Conservation (phyloP, 1,284 basidiomycete genomes). For the Marasmius sp. region DNA sequence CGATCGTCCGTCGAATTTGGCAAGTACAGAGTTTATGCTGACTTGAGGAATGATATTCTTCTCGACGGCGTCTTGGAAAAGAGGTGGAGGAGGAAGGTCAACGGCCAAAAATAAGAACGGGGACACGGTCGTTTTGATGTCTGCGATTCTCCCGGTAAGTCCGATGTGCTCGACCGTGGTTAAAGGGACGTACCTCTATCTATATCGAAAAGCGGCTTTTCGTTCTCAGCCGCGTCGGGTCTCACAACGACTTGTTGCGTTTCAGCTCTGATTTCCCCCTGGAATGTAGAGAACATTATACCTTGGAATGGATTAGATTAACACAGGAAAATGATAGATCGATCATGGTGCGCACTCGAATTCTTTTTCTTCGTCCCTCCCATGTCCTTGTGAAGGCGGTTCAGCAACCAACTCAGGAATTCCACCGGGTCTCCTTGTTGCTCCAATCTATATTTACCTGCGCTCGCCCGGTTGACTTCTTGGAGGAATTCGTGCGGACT, state of each 20-base stretch:
- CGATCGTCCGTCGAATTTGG: conserved; percentile 92
- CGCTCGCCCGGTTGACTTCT: conserved; percentile 88
- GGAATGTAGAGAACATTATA: conserved; percentile 91
- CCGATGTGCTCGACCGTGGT: conserved; percentile 6
- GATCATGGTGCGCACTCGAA: conserved; percentile 64
- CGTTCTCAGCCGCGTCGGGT: conserved; percentile 67
- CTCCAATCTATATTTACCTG: conserved; percentile 89
- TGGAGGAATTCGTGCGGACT: conserved; percentile 98
- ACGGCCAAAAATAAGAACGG: conserved; percentile 96
- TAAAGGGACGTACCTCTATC: conserved; percentile 66
- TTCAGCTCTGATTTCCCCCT: conserved; percentile 91
- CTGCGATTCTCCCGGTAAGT: conserved; percentile 39
- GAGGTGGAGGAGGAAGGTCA: conserved; percentile 92
- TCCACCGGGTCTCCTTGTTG: conserved; percentile 96
- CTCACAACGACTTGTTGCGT: conserved; percentile 91
- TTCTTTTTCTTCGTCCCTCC: conserved; percentile 86
- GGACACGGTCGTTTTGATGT: conserved; percentile 82
- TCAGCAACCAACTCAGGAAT: conserved; percentile 95
- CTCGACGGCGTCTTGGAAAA: conserved; percentile 94
- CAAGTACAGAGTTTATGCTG: conserved; percentile 85
- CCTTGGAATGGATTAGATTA: conserved; percentile 42
- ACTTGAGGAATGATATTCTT: conserved; percentile 99
- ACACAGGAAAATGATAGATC: conserved; percentile 16
- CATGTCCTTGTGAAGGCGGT: conserved; percentile 89
- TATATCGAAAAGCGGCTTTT: conserved; percentile 88